Base-by-base conservation (phyloP, 345 rosid species). In the Dipteronia dyeriana region DNA sequence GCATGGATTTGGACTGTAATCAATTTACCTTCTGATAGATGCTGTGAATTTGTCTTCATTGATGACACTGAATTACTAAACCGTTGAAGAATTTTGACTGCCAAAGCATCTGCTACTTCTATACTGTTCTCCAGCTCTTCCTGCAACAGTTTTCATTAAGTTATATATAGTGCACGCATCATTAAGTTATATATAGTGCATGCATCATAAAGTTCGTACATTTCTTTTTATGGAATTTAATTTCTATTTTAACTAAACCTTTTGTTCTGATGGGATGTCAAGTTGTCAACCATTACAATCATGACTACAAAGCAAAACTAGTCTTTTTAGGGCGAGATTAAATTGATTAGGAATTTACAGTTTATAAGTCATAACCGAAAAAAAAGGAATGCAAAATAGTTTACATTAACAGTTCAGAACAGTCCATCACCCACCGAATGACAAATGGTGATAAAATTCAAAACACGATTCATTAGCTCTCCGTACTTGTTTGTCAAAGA, bases 91-190 rank as follows among this genome's bases (percentile, higher is more conserved):
- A 96, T 97, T 87, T 96, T 94, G 73, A 87, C 79, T 12, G 97
- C 89, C 91, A 96, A 86, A 79, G 97, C 98, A 88, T 96, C 98
- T 3, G 87, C 94, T 53, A 94, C 91, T 87, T 96, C 97, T 75
- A 94, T 94, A 88, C 87, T 90, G 91, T 92, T 91, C 84, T 94
- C 99, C 68, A 92, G 81, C 71, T 87, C 98, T 83, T 92, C 99
- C 99, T 96, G 87, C 70, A 34, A 34, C 38, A 34, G 31, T 29
- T 29, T 29, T 29, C 31, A 29, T 29, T 3, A 29, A 29, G 31
- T 29, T 29, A 29, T 29, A 20, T 14, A 69, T 63, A 29, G 54
- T 16, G 68, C 13, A 60, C 61, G 67, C 57, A n/a, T 34, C n/a
- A 17, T 26, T 60, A 25, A n/a, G n/a, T 69, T 68, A n/a, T 29